A percentile compares a stretch with the other conserved stretches of the same genome.
These are phyloP conservation scores for Penicillium aurantiogriseum DNA, from an alignment of 2,329 filamentous ascomycete species.

Conservation along the genomic window DNA sequence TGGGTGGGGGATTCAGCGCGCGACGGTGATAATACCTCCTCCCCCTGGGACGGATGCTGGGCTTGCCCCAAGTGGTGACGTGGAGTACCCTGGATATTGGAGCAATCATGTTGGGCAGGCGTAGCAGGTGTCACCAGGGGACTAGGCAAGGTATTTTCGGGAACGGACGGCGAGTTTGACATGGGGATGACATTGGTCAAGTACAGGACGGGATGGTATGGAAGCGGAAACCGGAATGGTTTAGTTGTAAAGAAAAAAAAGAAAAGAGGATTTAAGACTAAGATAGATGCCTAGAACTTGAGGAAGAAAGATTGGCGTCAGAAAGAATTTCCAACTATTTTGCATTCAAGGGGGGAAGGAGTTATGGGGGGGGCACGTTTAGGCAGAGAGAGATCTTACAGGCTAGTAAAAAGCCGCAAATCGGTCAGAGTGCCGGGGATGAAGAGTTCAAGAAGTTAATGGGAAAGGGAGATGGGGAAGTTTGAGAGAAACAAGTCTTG, in stretches of 20 bases:
- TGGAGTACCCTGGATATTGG: conserved; percentile 29
- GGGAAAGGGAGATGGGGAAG: background rate
- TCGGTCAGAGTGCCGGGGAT: conserved; percentile 15
- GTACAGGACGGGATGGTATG: conserved; percentile 27
- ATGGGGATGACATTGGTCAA: conserved; percentile 53
- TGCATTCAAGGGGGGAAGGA: conserved; percentile 11
- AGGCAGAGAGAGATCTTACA: conserved; percentile 30
- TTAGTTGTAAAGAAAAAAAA: conserved; percentile 2
- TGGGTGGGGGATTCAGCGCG: conserved; percentile 39
- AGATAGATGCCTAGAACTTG: background rate
- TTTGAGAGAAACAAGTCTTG: background rate
- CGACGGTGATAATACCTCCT: conserved; percentile 32
- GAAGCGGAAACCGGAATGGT: conserved; percentile 15
- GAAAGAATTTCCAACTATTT: conserved; percentile 7
- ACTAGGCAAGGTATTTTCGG: conserved; percentile 42
- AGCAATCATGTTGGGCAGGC: conserved; percentile 41
- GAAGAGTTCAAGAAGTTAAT: background rate
- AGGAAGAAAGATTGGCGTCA: conserved; percentile 5
- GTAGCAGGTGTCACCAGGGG: conserved; percentile 48
- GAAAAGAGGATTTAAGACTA: background rate
- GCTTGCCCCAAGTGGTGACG: conserved; percentile 36
- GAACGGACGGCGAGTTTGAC: conserved; percentile 48
- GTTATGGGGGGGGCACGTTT: conserved; percentile 29
- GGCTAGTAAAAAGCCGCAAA: conserved; percentile 23
- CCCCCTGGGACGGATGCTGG: conserved; percentile 32